Percentiles rank a stretch among this genome's conserved stretches.
Evolutionary conservation across 805 yeast genomes (phyloP).

Genomic region (Myxozyma monticola): DNA sequence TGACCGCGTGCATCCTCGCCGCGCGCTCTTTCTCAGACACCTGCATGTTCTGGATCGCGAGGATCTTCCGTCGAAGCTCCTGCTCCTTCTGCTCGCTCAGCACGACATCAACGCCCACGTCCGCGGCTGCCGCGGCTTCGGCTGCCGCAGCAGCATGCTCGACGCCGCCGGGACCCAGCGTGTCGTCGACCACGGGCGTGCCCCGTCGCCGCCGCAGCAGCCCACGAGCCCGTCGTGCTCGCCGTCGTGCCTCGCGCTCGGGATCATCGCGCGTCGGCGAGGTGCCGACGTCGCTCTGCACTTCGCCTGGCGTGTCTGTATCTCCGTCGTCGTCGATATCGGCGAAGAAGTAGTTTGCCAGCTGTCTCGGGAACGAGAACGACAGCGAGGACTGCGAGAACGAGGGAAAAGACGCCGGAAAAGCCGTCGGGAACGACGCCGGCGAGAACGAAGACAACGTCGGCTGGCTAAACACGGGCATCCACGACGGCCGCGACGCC

Average conservation of each 20-base stretch:
- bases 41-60: conserved; percentile 34
- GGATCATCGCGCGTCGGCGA: neutral
- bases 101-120: conserved; percentile 7
- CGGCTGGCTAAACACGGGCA: conserved; percentile 2
- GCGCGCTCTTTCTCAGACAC: conserved; percentile 41
- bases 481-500: conserved; percentile 7
- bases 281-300: conserved; percentile 14
- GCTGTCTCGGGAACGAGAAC: conserved; percentile 22
- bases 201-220: conserved; percentile 3
- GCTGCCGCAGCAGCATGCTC: conserved; percentile 3
- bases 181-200: neutral
- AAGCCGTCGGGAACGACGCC: neutral
- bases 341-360: conserved; percentile 25
- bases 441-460: neutral
- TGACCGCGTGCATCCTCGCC: conserved; percentile 38
- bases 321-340: conserved; percentile 3
- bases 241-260: neutral
- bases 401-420: neutral
- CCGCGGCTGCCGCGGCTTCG: conserved; percentile 13
- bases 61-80: conserved; percentile 36
- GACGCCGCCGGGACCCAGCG: neutral
- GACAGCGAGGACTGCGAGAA: conserved; percentile 3
- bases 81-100: conserved; percentile 22
- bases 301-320: neutral
- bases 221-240: conserved; percentile 2